Conservation (phyloP, 2,329 filamentous ascomycete genomes). For the Diplodia corticola region DNA sequence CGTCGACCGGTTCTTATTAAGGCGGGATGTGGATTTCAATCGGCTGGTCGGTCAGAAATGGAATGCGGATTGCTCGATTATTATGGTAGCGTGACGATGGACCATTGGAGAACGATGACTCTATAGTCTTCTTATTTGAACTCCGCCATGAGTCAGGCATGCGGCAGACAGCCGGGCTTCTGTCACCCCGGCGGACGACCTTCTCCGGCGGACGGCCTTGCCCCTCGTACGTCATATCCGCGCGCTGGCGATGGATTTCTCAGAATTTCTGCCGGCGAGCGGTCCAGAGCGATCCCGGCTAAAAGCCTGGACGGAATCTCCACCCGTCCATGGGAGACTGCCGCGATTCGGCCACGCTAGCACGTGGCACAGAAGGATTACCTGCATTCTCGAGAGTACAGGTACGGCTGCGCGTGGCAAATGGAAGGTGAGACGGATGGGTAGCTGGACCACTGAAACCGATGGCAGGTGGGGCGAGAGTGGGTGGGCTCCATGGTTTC, state of each 20-base stretch:
- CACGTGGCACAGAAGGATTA: not conserved
- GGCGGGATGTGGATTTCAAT: no score
- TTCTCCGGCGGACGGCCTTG: not conserved
- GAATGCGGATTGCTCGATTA: not conserved
- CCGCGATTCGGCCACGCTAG: not conserved
- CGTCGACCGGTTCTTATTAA: no score
- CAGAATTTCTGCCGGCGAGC: not conserved
- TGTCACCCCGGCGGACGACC: not conserved
- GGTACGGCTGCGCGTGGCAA: not conserved
- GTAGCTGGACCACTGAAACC: not conserved
- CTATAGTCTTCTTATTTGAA: not conserved
- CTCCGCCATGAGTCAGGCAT: constrained; percentile 13
- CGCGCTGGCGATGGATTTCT: not conserved
- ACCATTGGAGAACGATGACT: not conserved
- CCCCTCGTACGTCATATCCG: constrained; percentile 2
- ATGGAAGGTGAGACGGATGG: not conserved
- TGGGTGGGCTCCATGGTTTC: no score
- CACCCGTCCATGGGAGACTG: constrained; percentile 2
- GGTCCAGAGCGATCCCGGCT: not conserved
- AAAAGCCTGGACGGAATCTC: constrained; percentile 2
- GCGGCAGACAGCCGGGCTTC: not conserved
- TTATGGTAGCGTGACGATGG: constrained; percentile 12
- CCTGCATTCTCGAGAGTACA: not conserved
- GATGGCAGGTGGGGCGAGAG: not conserved
- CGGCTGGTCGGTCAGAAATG: not conserved